Conservation (phyloP, 2,329 filamentous ascomycete species). For the Hypoxylon sp. region DNA sequence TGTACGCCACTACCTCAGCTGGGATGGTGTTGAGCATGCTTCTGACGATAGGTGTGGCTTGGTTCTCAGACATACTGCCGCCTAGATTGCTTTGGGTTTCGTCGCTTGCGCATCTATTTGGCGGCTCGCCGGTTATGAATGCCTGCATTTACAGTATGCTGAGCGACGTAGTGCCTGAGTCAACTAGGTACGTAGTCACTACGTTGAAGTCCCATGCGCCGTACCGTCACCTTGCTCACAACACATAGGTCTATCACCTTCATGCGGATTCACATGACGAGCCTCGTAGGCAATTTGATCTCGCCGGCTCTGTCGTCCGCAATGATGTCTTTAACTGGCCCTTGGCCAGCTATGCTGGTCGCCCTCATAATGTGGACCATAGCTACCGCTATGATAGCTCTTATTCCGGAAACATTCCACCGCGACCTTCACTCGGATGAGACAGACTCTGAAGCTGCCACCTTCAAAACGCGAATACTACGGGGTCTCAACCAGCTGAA, state of each 20-base stretch:
- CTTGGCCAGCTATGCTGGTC: conserved; percentile 52
- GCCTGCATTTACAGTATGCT: conserved; percentile 54
- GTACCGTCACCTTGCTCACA: neutral
- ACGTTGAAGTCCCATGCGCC: neutral
- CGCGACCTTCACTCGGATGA: neutral
- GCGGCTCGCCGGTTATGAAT: conserved; percentile 52
- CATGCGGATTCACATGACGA: conserved; percentile 50
- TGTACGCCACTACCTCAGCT: conserved; percentile 50
- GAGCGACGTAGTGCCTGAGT: conserved; percentile 55
- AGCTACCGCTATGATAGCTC: conserved; percentile 38
- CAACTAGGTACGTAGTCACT: conserved; percentile 50
- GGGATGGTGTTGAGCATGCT: conserved; percentile 50
- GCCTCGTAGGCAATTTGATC: conserved; percentile 53
- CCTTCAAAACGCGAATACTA: conserved; percentile 20
- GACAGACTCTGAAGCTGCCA: neutral
- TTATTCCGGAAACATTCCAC: conserved; percentile 50
- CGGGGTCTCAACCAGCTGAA: conserved; percentile 38
- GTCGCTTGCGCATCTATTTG: conserved; percentile 51
- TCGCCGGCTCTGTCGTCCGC: conserved; percentile 54
- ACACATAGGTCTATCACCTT: conserved; percentile 54
- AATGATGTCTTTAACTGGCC: conserved; percentile 53
- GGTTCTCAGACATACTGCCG: conserved; percentile 52
- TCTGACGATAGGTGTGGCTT: conserved; percentile 52
- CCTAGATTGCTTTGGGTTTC: conserved; percentile 52
- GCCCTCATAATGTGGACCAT: conserved; percentile 38